Base-by-base conservation (phyloP, 345 rosid species). In the Populus euphratica region DNA sequence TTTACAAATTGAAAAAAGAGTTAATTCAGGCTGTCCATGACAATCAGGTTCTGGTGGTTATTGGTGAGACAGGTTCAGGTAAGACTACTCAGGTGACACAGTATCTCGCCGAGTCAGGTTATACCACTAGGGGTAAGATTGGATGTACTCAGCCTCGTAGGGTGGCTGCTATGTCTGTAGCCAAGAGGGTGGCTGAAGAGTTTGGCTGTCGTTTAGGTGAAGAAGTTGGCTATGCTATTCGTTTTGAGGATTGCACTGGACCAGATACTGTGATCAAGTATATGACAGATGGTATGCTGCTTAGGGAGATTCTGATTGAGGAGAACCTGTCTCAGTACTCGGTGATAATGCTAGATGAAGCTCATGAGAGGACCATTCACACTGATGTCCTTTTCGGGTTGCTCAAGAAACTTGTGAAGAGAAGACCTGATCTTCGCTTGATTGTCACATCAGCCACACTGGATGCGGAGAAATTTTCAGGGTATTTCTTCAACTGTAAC, bases 141-240 rank as follows among this genome's bases (percentile, higher is more conserved):
- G 96, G 91, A 20, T 91, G 96, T 81, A 93, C 97, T 25, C 97
- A 93, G 80, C 97, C 97, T 76, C 93, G 92, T 66, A 87, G 96
- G 77, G 96, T 91, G 66, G 97, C 97, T 31, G 97, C 94, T 13
- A 89, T 86, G 89, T 93, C 96, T 76, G 97, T 93, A 25, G 97
- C 95, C 17, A 90, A 91, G 90, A 89, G 96, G 82, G 96, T 91
- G 49, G 96, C 97, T 78, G 94, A 91, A 83, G 97, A 93, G 87
- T 89, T 93, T 86, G 97, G 97, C 39, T 91, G 97, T 78, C 91
- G 90, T 29, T 83, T 93, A 67, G 94, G 95, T 50, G 94, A 93
- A 77, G 97, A 93, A 75, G 95, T 93, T 59, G 97, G 97, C 54
- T 93, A 93, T 85, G 93, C 95, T 0, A 89, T 93, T 80, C 86